Evolutionary conservation across 371 early-diverging fungal genomes (phyloP).

Genomic region (Mortierella sp.): DNA sequence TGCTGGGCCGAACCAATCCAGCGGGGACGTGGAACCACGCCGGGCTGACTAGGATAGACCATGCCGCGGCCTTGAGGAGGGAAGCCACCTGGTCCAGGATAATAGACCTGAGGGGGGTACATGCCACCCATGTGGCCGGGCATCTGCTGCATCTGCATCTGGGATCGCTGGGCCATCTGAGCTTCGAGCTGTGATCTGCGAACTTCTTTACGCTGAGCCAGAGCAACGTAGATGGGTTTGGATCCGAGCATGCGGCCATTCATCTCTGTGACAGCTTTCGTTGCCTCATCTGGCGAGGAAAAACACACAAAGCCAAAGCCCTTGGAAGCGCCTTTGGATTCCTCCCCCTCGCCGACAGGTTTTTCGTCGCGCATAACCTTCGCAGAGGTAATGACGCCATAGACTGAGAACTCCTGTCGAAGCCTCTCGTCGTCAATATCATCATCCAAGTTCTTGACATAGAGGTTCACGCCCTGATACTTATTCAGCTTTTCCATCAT

Average conservation of each 20-base stretch:
- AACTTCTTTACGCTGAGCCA: constrained; percentile 98
- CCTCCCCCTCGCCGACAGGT: constrained; percentile 38
- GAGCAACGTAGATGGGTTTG: constrained; percentile 98
- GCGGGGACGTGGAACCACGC: constrained; percentile 62
- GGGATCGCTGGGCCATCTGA: constrained; percentile 92
- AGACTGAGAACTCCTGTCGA: constrained; percentile 94
- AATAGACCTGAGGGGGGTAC: constrained; percentile 37
- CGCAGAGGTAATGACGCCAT: constrained; percentile 95
- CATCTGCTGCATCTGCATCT: constrained; percentile 73
- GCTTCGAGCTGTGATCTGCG: constrained; percentile 93
- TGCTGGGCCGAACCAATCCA: no score
- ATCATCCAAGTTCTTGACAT: constrained; percentile 98
- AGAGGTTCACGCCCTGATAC: constrained; percentile 98
- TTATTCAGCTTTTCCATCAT: constrained; percentile 95
- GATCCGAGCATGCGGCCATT: constrained; percentile 90
- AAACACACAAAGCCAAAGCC: constrained; percentile 96
- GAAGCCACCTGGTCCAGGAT: constrained; percentile 60
- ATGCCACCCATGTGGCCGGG: no score
- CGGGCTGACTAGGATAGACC: constrained; percentile 75
- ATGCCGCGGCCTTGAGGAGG: constrained; percentile 72
- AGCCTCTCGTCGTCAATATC: constrained; percentile 95
- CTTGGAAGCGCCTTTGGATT: constrained; percentile 64
- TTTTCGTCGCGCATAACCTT: constrained; percentile 98
- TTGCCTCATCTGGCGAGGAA: constrained; percentile 91
- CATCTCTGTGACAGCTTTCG: constrained; percentile 92